These are phyloP conservation scores for Tetracentron sinense DNA, from an alignment of 164 flowering plant genomes.

Conservation along the genomic window DNA sequence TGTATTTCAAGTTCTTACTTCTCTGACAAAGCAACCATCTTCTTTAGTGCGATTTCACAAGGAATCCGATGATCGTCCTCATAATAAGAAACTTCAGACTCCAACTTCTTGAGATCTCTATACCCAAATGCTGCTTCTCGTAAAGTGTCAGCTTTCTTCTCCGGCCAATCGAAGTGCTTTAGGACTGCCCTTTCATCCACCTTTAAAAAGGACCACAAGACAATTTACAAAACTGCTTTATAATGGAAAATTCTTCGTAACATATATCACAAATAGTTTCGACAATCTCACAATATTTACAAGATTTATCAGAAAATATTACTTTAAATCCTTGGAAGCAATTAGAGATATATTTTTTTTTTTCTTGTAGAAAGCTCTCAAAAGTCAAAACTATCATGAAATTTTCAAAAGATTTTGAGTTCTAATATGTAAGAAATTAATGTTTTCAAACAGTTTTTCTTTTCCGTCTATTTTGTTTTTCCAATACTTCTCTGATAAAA, in stretches of 20 bases:
- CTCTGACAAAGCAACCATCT: constrained; percentile 78
- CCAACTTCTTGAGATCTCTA: constrained; percentile 80
- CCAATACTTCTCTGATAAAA: too few species aligned
- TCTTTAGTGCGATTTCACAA: constrained; percentile 73
- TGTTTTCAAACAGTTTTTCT: too few species aligned
- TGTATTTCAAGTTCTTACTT: constrained; percentile 45
- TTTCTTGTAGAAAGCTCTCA: too few species aligned
- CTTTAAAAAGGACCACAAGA: constrained; percentile 23
- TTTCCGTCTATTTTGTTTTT: too few species aligned
- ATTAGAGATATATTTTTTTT: too few species aligned
- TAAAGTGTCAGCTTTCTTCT: constrained; percentile 85
- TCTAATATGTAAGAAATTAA: too few species aligned
- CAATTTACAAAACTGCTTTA: too few species aligned
- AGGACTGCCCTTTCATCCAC: constrained; percentile 97
- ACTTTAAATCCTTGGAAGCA: too few species aligned
- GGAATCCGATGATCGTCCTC: constrained; percentile 67
- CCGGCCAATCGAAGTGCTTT: constrained; percentile 97
- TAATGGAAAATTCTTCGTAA: too few species aligned
- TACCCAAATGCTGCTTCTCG: constrained; percentile 94
- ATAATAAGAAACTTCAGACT: constrained; percentile 55
- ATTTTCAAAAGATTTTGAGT: too few species aligned
- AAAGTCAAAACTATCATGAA: too few species aligned
- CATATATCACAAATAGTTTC: background rate
- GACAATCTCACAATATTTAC: background rate
- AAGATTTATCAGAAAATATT: too few species aligned